Evolutionary conservation across 768 basidiomycete genomes (phyloP).

Genomic region (Podaxis sp.): DNA sequence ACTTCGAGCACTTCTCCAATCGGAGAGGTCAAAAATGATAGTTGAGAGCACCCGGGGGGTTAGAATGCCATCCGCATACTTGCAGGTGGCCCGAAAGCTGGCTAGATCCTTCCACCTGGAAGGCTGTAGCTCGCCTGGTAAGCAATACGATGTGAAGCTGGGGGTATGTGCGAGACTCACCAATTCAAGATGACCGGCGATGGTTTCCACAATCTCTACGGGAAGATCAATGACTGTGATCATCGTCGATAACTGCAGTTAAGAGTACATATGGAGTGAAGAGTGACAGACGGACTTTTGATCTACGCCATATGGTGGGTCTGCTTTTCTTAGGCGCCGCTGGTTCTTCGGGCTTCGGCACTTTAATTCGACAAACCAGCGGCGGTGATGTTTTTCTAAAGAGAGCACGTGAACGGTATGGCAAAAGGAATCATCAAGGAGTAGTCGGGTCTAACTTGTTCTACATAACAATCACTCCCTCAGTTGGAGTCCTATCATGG

Average conservation of each 20-base stretch:
- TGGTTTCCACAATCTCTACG: not conserved
- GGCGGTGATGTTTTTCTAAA: no score
- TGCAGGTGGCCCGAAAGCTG: not conserved
- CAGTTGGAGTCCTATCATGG: no score
- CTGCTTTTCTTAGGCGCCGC: no score
- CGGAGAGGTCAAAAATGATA: not conserved
- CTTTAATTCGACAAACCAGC: no score
- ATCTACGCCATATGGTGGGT: no score
- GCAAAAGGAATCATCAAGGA: no score
- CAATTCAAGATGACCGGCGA: not conserved
- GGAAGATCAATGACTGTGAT: slow-evolving; percentile 1
- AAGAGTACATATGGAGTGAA: not conserved
- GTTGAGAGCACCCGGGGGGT: not conserved
- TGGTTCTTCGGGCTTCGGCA: no score
- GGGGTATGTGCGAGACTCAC: not conserved
- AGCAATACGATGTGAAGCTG: not conserved
- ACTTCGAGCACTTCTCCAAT: not conserved
- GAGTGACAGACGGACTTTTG: no score
- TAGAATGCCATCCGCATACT: not conserved
- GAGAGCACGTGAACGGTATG: no score
- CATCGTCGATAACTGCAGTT: not conserved
- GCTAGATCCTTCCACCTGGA: not conserved
- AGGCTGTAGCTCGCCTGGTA: not conserved
- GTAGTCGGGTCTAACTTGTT: no score
- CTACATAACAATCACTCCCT: no score